Percentiles rank a stretch among this genome's conserved stretches.
Conservation (phyloP, 768 basidiomycete species). For the Mrakia blollopis region DNA sequence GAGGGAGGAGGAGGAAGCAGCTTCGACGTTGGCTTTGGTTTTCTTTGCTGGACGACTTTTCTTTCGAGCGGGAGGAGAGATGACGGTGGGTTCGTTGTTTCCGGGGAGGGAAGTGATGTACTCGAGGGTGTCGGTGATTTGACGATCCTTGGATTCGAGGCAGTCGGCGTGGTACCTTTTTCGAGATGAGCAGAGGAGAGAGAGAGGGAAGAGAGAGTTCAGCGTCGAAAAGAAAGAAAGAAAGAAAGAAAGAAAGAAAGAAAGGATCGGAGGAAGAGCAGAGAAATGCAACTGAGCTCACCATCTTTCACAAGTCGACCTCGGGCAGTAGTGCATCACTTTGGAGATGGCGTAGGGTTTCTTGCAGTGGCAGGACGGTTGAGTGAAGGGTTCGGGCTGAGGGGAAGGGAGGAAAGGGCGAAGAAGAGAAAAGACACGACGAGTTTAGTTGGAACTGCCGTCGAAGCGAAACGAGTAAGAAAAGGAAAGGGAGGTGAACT, state of each 20-base stretch:
- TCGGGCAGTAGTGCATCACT: constrained; percentile 31
- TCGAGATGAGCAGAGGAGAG: not conserved
- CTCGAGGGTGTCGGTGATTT: not conserved
- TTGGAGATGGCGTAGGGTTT: constrained; percentile 11
- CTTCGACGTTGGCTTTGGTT: not conserved
- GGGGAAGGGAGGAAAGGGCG: not conserved
- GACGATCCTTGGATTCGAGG: not conserved
- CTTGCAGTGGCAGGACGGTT: constrained; percentile 15
- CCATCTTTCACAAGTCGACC: constrained; percentile 22
- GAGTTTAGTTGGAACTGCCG: not conserved
- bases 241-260: not conserved
- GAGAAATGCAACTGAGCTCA: no score
- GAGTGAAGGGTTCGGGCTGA: constrained; percentile 16
- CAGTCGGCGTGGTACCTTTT: not conserved
- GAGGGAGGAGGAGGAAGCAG: not conserved
- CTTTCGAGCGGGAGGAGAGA: not conserved
- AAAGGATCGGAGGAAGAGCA: no score
- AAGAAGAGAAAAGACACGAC: no score
- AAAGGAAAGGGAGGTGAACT: not conserved
- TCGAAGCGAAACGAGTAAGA: not conserved
- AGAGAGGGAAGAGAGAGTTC: not conserved
- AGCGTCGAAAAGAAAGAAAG: not conserved
- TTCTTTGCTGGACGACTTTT: not conserved
- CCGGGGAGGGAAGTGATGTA: not conserved
- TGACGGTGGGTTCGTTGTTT: not conserved